Evolutionary conservation across 2,329 filamentous ascomycete genomes (phyloP).

Genomic region (Curvularia hawaiiensis): DNA sequence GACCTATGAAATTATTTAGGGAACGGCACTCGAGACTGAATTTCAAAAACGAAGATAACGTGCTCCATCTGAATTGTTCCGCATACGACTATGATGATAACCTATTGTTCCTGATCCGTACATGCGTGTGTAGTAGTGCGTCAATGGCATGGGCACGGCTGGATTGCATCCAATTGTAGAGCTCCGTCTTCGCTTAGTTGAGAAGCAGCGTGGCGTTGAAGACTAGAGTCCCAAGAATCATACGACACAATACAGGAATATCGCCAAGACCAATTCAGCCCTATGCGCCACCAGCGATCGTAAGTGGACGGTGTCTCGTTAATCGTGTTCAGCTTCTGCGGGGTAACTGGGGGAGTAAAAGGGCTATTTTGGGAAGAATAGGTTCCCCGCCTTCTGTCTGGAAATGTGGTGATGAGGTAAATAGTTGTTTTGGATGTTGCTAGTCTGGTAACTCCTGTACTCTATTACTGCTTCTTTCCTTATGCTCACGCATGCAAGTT

Average conservation of each 20-base stretch:
- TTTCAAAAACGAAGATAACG: not conserved
- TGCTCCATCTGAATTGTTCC: not conserved
- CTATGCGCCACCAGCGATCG: conserved; percentile 23
- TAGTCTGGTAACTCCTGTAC: not conserved
- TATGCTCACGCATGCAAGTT: not conserved
- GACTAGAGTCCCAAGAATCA: not conserved
- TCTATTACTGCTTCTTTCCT: not conserved
- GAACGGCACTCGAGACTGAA: no score
- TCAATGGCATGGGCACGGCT: not conserved
- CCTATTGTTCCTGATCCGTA: not conserved
- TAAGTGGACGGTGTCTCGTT: conserved; percentile 15
- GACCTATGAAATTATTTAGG: not conserved
- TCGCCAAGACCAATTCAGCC: conserved; percentile 18
- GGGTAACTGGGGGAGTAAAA: conserved; percentile 13
- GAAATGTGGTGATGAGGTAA: not conserved
- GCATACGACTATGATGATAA: not conserved
- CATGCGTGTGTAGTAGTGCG: not conserved
- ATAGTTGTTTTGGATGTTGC: not conserved
- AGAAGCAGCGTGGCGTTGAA: no score
- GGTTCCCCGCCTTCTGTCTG: no score
- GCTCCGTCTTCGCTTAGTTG: not conserved
- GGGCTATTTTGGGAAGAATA: not conserved
- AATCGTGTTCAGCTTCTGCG: conserved; percentile 24
- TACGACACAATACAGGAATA: conserved; percentile 6
- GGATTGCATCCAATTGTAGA: not conserved